Percentiles rank a stretch among this genome's conserved stretches.
phyloP scores from a whole-genome alignment of 2,329 filamentous ascomycete species.

The Emergomyces pasteurianus region DNA sequence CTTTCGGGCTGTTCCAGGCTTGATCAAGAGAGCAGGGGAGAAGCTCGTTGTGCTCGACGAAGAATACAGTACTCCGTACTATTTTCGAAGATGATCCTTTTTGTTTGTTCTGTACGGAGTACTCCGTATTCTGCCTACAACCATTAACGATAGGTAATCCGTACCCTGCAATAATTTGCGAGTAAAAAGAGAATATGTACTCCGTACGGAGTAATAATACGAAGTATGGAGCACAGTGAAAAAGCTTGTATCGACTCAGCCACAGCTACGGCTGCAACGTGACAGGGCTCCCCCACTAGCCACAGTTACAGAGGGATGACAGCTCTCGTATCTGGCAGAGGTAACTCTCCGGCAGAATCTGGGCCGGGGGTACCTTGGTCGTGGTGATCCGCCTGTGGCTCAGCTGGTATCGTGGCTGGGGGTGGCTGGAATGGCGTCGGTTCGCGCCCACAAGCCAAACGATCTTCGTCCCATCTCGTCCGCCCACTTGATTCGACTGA shows the following conservation, averaged over 20 bases:
- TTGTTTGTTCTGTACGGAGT: no score
- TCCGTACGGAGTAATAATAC: no score
- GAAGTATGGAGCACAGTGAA: no score
- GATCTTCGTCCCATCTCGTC: neutral
- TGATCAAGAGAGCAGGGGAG: neutral
- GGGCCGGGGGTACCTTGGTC: neutral
- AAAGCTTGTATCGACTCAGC: neutral
- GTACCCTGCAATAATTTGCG: no score
- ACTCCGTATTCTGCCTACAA: no score
- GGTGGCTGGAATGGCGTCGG: neutral
- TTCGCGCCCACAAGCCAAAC: neutral
- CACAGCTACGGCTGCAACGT: neutral
- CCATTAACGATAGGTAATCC: no score
- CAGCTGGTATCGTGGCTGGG: no score
- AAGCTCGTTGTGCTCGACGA: no score
- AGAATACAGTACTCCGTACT: no score
- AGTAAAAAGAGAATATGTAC: neutral
- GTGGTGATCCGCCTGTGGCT: neutral
- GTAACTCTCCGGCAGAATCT: neutral
- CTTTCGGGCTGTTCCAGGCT: neutral
- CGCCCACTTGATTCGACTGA: neutral
- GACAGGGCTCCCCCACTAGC: neutral
- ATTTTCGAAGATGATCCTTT: no score
- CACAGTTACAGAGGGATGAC: neutral
- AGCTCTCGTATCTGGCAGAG: neutral